Evolutionary conservation across 2,329 filamentous ascomycete species (phyloP), one percentile per base, ranked within the genome.

Genomic region (Fusarium incarnatum): DNA sequence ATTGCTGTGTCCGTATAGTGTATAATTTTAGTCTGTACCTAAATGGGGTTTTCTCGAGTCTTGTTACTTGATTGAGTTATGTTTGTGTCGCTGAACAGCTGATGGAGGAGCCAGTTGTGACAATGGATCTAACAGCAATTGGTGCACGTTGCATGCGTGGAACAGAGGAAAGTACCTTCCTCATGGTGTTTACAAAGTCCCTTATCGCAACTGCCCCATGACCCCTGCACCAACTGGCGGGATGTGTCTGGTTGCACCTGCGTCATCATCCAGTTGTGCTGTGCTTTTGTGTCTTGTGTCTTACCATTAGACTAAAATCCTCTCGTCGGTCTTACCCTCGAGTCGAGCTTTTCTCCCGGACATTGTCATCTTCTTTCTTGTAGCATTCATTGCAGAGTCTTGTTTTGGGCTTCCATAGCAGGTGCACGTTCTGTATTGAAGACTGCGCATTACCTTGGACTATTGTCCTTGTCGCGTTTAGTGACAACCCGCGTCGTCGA

Each of bases 231-330:
- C 37, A 50, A 41, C 41, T 25, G 48, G 34, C 32, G 20, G 28
- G 45, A 37, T 40, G 34, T 50, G 44, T 59, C 47, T 60, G 64
- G 70, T 63, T 68, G 67, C 70, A 73, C 64, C 60, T 73, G 70
- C 70, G 70, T 73, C 70, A 73, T 73, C 62, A 64, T 53, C 48
- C 32, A 69, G 20, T 57, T 68, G 63, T 59, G 41, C 42, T 54
- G 44, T 55, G 47, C 34, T 56, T 60, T 56, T 61, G 47, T 64
- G 60, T 65, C 60, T 47, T 18, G 22, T 64, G 60, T 50, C 68
- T 71, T 47, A 44, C 49, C 34, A 23, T 67, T 42, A 60, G 60
- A 32, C 47, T 67, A 48, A 44, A 27, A 41, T 56, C 37, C 25
- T 50, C 41, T 65, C 45, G 20, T 22, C 23, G 59, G 32, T 60